Evolutionary conservation across 108 stramenopile genomes (phyloP).

Genomic region (Nitzschia sp.): DNA sequence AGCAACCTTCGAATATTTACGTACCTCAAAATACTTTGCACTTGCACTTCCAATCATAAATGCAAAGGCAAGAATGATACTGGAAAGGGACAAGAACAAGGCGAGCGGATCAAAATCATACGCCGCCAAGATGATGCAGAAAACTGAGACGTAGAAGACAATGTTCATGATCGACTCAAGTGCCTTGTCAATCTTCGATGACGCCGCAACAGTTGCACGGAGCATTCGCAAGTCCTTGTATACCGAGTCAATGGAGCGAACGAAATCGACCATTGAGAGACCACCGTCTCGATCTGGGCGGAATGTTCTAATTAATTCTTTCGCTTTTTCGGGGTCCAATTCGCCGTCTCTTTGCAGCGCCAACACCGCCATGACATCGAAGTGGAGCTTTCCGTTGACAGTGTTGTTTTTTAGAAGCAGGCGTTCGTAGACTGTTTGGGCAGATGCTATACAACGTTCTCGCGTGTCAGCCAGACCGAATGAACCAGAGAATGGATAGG

Average conservation of each 20-base stretch:
- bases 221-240: constrained; percentile 71
- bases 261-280: constrained; percentile 63
- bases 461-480: constrained; percentile 62
- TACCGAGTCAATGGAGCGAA: constrained; percentile 48
- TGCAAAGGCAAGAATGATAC: constrained; percentile 40
- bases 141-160: constrained; percentile 46
- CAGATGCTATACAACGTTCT: constrained; percentile 57
- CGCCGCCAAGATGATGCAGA: constrained; percentile 43
- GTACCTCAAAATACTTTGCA: constrained; percentile 46
- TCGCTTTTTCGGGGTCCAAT: constrained; percentile 48
- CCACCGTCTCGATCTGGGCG: constrained; percentile 51
- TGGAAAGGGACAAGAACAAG: constrained; percentile 36
- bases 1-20: not conserved
- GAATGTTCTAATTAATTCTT: constrained; percentile 52
- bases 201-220: constrained; percentile 60
- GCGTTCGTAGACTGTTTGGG: constrained; percentile 59
- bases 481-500: constrained; percentile 52
- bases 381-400: constrained; percentile 34
- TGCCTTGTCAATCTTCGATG: constrained; percentile 56
- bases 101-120: constrained; percentile 36
- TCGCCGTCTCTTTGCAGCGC: constrained; percentile 38
- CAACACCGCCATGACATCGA: constrained; percentile 51
- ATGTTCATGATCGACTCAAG: constrained; percentile 52
- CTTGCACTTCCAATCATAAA: constrained; percentile 43
- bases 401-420: not conserved